Evolutionary conservation across 1,139 yeast species (phyloP), one percentile per base, ranked within the genome.

Genomic region (Saccharomyces hybrid): DNA sequence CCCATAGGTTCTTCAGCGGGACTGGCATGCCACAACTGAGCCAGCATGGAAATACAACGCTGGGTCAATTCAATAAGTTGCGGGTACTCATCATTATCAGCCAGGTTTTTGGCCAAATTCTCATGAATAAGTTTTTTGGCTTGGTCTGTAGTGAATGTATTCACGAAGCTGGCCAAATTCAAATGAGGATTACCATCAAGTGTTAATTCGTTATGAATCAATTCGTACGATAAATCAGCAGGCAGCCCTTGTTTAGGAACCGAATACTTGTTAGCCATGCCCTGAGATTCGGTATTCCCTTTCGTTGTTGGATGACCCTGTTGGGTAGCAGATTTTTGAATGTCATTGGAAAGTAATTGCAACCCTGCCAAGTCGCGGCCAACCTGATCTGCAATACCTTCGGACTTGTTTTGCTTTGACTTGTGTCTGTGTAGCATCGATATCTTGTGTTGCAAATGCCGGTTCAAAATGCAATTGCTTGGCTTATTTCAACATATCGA

Each of bases 31-130:
- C 97, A 90, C 64, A 90, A 71, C 64, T 84, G 80, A 27, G 90
- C 82, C 58, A 90, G 69, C 64, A 90, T 90, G 41, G 90, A 79
- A 56, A 90, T 80, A 72, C 96, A 89, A 62, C 96, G 80, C 58
- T 83, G 79, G 61, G 91, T 96, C 61, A 88, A 69, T 56, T 85
- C 93, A 66, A 88, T 77, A 70, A 90, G 71, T 47, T 91, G 85
- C 9, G 97, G 97, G 70, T 90, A 90, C 73, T 90, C 97, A 69
- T 90, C 96, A 63, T 86, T 85, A 71, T 90, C 97, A 9, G 96
- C 96, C 67, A 90, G 75, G 71, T 90, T 90, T 77, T 90, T 90
- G 62, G 88, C 85, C 57, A 88, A 65, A 69, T 90, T 89, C 66
- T 87, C 91, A 31, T 69, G 55, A 55, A 84, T 78, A 61, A 90